Percentiles rank a stretch among this genome's conserved stretches.
phyloP scores from a whole-genome alignment of 495 filamentous ascomycete genomes.

The Hypoxylon intermedium region DNA sequence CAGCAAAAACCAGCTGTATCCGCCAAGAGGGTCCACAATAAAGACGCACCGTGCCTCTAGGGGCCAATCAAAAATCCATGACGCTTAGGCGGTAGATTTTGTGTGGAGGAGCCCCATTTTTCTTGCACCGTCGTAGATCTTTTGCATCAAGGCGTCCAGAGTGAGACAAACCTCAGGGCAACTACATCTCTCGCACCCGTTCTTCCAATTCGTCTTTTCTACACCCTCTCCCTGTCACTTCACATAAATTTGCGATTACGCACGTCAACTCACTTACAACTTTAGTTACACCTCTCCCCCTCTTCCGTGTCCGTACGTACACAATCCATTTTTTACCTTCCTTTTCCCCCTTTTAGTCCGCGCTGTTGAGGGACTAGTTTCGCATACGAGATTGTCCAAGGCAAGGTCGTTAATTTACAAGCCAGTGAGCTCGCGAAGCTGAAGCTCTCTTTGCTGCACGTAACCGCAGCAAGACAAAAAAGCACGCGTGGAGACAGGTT shows the following conservation, averaged over 20 bases:
- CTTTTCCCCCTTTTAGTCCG: background rate
- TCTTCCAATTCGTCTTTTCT: conserved; percentile 18
- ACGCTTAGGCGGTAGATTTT: conserved; percentile 36
- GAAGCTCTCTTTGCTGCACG: conserved; percentile 18
- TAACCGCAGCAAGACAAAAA: conserved; percentile 6
- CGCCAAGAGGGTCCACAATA: background rate
- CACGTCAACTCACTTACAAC: no score
- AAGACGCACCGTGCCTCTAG: conserved; percentile 16
- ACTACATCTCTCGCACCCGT: conserved; percentile 16
- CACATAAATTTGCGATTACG: conserved; percentile 1
- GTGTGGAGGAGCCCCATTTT: conserved; percentile 27
- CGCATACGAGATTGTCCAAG: background rate
- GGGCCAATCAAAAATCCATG: conserved; percentile 28
- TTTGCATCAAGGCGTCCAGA: conserved; percentile 20
- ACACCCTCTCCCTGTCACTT: conserved; percentile 5
- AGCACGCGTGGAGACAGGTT: no score
- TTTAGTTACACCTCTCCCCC: conserved; percentile 1
- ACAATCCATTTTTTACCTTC: conserved; percentile 4
- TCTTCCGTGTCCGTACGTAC: no score
- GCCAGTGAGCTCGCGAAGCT: no score
- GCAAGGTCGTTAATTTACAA: no score
- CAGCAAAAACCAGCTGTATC: conserved; percentile 11
- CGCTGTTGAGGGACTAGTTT: conserved; percentile 9
- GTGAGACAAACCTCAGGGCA: conserved; percentile 22
- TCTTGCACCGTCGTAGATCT: conserved; percentile 14